A percentile compares a stretch with the other conserved stretches of the same genome.
phyloP scores from a whole-genome alignment of 805 yeast genomes.

The Cyberlindnera bimundalis region DNA sequence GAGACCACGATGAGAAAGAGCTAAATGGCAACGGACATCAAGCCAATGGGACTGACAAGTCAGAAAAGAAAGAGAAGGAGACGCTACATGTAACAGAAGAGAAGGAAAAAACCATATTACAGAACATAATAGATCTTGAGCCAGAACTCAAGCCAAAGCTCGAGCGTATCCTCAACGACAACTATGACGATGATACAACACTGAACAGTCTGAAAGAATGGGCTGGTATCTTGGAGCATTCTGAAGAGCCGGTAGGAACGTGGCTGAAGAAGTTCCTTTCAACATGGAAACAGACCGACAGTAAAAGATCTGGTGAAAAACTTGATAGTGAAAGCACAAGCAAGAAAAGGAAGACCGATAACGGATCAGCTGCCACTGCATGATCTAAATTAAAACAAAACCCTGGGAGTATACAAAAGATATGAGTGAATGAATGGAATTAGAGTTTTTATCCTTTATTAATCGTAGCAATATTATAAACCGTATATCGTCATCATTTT shows the following conservation, averaged over 20 bases:
- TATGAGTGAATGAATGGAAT: neutral
- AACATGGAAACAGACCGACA: conserved; percentile 1
- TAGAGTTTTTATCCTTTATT: neutral
- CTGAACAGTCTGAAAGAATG: conserved; percentile 6
- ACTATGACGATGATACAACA: conserved; percentile 9
- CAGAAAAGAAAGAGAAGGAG: neutral
- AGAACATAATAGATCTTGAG: neutral
- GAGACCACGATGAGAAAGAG: too few relatives aligned
- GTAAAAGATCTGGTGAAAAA: conserved; percentile 1
- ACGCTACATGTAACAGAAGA: neutral
- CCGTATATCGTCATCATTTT: too few relatives aligned
- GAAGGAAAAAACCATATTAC: neutral
- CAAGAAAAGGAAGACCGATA: conserved; percentile 4
- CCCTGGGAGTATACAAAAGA: neutral
- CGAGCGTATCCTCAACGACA: conserved; percentile 1
- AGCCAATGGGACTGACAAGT: neutral
- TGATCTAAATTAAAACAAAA: neutral
- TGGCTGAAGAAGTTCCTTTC: conserved; percentile 13
- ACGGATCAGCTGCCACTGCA: neutral
- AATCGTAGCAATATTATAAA: conserved; percentile 1
- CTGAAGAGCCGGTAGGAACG: conserved; percentile 10
- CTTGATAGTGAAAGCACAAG: neutral
- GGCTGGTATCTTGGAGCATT: conserved; percentile 10
- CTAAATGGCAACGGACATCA: neutral
- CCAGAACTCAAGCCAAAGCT: conserved; percentile 5